Base-by-base conservation (phyloP, 257 asterid species). In the Solanum etuberosum region DNA sequence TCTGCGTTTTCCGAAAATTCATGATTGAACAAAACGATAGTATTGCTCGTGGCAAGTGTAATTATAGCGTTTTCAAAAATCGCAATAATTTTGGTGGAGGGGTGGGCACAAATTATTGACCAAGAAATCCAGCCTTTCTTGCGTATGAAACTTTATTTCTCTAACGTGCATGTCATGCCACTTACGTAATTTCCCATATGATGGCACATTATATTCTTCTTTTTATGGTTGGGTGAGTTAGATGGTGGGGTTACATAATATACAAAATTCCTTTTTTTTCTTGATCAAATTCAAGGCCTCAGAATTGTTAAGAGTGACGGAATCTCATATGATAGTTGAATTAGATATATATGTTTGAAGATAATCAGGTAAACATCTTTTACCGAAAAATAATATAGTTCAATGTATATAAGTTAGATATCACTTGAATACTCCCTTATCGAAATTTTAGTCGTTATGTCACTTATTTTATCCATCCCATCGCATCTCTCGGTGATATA, bases 131-230 rank as follows among this genome's bases (percentile, higher is more conserved):
- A 51, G 9, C 63, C 18, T 54, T 54, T 18, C 42, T 70, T 73
- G 40, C 9, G 76, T 21, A 21, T 73, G 81, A 76, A 78, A 59
- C 40, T 80, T 80, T 76, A 76, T 23, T 37, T 46, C 67, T 80
- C 67, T 29, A 48, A 27, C 67, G 18, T 46, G 35, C 38, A 77
- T 77, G 37, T 7, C 61, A 77, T 77, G 61, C 37, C 21, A 78
- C 65, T 78, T 43, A 23, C 65, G 15, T 42, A 27, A 7, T 42
- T 42, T 40, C n/a, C 35, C 84, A 43, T 42, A 78, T 27, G 63
- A 27, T 27, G 65, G 40, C 84, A 78, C 84, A 27, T 68, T 65
- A 67, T 46, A 15, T 78, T 78, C 84, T 80, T 27, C 84, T 78
- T 78, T 78, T 78, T 27, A n/a, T 77, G 37, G 61, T n/a, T 42